Conservation (phyloP, 2,329 filamentous ascomycete species). For the Ophiostoma montium region DNA sequence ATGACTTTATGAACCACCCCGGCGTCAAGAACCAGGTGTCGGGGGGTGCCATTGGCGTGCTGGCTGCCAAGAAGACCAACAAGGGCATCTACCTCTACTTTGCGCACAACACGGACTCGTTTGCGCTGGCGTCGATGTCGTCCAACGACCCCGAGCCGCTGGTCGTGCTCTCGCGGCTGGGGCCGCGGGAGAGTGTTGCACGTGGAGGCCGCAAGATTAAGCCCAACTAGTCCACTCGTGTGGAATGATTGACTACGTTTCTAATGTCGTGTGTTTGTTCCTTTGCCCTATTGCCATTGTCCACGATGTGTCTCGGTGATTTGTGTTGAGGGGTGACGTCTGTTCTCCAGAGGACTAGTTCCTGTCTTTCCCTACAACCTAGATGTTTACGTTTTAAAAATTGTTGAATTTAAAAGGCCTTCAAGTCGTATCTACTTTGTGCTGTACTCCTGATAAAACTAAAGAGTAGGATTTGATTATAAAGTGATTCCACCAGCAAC, state of each 20-base stretch:
- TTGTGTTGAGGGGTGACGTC: no score
- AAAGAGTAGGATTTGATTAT: no score
- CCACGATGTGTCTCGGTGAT: not conserved
- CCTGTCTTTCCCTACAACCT: not conserved
- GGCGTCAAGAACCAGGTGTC: conserved; percentile 70
- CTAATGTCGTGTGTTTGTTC: not conserved
- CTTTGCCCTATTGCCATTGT: not conserved
- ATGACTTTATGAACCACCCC: conserved; percentile 90
- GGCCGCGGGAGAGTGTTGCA: conserved; percentile 7
- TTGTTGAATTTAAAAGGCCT: no score
- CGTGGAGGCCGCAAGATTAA: conserved; percentile 34
- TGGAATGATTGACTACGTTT: not conserved
- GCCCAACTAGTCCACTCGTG: conserved; percentile 12
- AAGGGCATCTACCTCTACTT: conserved; percentile 77
- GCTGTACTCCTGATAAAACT: no score
- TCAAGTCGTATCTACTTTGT: no score
- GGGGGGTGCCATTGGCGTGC: conserved; percentile 76
- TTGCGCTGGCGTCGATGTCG: conserved; percentile 79
- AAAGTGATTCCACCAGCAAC: no score
- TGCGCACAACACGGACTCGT: conserved; percentile 86
- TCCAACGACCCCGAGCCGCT: conserved; percentile 59
- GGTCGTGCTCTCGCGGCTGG: conserved; percentile 76
- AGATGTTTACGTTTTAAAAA: not conserved
- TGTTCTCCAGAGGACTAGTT: not conserved
- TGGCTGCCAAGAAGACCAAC: conserved; percentile 73